Evolutionary conservation across 1,284 basidiomycete genomes (phyloP), one percentile per base, ranked within the genome.

Genomic region (Meripilus lineatus): DNA sequence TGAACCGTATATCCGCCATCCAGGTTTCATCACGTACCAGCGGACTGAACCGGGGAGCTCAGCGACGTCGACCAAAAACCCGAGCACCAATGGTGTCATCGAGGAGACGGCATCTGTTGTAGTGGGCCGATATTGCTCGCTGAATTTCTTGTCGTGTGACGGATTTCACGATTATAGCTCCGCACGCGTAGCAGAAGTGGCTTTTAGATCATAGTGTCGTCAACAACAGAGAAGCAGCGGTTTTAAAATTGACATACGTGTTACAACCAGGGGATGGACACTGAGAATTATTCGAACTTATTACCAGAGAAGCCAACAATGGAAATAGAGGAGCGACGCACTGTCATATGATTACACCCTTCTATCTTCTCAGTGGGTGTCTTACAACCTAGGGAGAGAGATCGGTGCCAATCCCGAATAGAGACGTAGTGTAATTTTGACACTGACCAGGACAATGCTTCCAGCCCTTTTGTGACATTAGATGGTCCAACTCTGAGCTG

Each of bases 321-420:
- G 40, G 32, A 38, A 14, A 15, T 17, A 36, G 28, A 21, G 4
- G 6, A 34, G 5, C 42, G 30, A 57, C 75, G 51, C 47, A 80
- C 81, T 44, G 75, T 75, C 67, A 84, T 79, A 57, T 84, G 79
- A 52, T 83, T 81, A 54, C 81, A 84, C 0, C 81, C 81, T 1
- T 60, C 55, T 1, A 57, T 56, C 55, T 81, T 84, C 55, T 77
- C 73, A 17, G 75, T 71, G 0, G 79, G 76, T 0, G 79, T 80
- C 44, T 67, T 63, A 54, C 81, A 84, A 1, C 75, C 80, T 80
- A 47, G 3, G 28, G 22, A n/a, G 5, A 13, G 15, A 23, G 2
- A 11, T 10, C 23, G 25, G 28, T 8, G 17, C 17, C 11, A 35
- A 13, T 10, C 11, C 24, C 14, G 15, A 22, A 6, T 6, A 8